Evolutionary conservation across 371 early-diverging fungal genomes (phyloP).

Genomic region (Saksenaea oblongispora): DNA sequence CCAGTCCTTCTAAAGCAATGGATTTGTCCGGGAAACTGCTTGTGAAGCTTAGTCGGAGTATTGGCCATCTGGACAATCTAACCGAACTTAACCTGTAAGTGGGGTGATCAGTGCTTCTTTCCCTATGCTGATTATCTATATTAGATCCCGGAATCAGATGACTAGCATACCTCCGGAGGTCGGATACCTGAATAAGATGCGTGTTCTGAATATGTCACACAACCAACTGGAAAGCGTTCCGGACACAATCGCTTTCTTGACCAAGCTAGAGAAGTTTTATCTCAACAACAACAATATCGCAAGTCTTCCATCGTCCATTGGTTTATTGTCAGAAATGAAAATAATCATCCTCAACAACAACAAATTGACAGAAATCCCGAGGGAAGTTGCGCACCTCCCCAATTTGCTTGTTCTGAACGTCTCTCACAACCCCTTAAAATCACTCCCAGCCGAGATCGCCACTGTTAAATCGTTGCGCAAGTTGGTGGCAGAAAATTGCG

Average conservation of each 20-base stretch:
- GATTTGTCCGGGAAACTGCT: constrained; percentile 38
- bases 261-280: constrained; percentile 34
- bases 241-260: constrained; percentile 30
- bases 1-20: constrained; percentile 23
- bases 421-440: constrained; percentile 62
- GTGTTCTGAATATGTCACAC: constrained; percentile 32
- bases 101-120: neutral
- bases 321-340: constrained; percentile 53
- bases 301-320: constrained; percentile 66
- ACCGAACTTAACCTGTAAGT: constrained; percentile 46
- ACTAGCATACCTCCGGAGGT: constrained; percentile 40
- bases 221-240: constrained; percentile 40
- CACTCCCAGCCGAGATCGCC: constrained; percentile 41
- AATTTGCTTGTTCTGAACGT: constrained; percentile 67
- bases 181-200: constrained; percentile 35
- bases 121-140: neutral
- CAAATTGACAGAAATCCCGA: constrained; percentile 56
- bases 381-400: constrained; percentile 47
- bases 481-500: constrained; percentile 55
- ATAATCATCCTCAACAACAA: constrained; percentile 61
- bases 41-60: constrained; percentile 42
- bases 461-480: constrained; percentile 60
- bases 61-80: constrained; percentile 36
- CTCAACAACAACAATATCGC: constrained; percentile 62
- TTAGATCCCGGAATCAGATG: constrained; percentile 44